phyloP scores from a whole-genome alignment of 23 red algal genomes.

The Pyropia haitanensis region DNA sequence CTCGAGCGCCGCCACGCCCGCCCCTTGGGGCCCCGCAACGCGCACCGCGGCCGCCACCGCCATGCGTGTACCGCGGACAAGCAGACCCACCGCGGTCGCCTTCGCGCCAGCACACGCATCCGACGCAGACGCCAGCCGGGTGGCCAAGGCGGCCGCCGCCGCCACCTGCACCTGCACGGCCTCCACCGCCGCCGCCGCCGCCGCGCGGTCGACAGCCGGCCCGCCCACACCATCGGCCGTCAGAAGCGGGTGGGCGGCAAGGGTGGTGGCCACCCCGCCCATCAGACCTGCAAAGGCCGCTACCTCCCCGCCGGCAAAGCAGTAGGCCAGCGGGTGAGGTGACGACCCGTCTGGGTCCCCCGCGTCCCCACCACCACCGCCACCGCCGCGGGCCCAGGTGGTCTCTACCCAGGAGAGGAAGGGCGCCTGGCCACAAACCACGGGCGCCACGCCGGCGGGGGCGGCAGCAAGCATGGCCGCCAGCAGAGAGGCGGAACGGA shows the following conservation, averaged over 20 bases:
- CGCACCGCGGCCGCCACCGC: too few species aligned
- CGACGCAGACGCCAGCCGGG: constrained; percentile 11
- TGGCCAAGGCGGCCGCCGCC: constrained; percentile 5
- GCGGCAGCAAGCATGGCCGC: constrained; percentile 24
- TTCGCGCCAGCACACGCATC: background rate
- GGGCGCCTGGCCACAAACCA: constrained; percentile 11
- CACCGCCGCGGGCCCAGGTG: constrained; percentile 35
- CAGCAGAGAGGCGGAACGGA: constrained; percentile 30
- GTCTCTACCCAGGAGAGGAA: constrained; percentile 58
- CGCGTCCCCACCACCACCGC: constrained; percentile 7
- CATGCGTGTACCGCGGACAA: too few species aligned
- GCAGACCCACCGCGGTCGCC: background rate
- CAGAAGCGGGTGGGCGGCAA: constrained; percentile 12
- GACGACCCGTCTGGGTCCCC: background rate
- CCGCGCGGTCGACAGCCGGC: constrained; percentile 14
- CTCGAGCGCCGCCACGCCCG: too few species aligned
- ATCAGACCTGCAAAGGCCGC: constrained; percentile 20
- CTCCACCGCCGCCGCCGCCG: constrained; percentile 7
- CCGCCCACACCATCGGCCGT: constrained; percentile 15
- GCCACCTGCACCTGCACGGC: constrained; percentile 14
- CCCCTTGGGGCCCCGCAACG: too few species aligned
- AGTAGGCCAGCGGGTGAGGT: constrained; percentile 21
- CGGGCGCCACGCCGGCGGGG: constrained; percentile 14
- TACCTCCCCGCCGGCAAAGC: constrained; percentile 39
- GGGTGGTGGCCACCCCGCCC: constrained; percentile 8